phyloP scores from a whole-genome alignment of 352 stramenopile genomes.

The Elongisporangium senticosum region DNA sequence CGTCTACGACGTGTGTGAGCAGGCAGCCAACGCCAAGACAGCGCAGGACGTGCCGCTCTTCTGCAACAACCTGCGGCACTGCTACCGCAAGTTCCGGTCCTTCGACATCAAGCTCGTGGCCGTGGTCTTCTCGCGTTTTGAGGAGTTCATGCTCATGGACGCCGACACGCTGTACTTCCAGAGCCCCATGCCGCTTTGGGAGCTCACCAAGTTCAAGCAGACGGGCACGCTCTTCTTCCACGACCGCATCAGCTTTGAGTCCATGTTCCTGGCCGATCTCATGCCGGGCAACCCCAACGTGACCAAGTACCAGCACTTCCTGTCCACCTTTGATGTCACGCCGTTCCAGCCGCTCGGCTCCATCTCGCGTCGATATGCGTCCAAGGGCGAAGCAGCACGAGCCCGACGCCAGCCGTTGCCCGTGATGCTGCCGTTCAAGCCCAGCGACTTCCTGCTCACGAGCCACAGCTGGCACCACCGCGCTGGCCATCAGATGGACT shows the following conservation, averaged over 20 bases:
- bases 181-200: slow-evolving; percentile 49
- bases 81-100: slow-evolving; percentile 32
- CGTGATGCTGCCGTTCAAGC: slow-evolving; percentile 26
- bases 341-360: slow-evolving; percentile 29
- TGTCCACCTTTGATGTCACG: slow-evolving; percentile 47
- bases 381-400: slow-evolving; percentile 4
- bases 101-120: slow-evolving; percentile 60
- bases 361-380: slow-evolving; percentile 20
- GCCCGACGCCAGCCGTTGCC: slow-evolving; percentile 13
- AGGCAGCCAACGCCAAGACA: slow-evolving; percentile 21
- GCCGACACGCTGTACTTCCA: slow-evolving; percentile 60
- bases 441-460: slow-evolving; percentile 45
- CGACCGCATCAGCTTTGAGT: slow-evolving; percentile 33
- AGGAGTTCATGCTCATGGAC: slow-evolving; percentile 68
- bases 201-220: slow-evolving; percentile 36
- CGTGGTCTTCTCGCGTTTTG: slow-evolving; percentile 64
- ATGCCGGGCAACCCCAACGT: slow-evolving; percentile 18
- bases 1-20: slow-evolving; percentile 57
- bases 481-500: slow-evolving; percentile 66
- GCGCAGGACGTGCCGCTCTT: slow-evolving; percentile 33
- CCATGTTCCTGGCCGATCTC: slow-evolving; percentile 37
- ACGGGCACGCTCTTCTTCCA: slow-evolving; percentile 60
- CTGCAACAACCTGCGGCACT: slow-evolving; percentile 37
- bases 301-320: slow-evolving; percentile 37
- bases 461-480: slow-evolving; percentile 67